Percentiles rank a stretch among this genome's conserved stretches.
phyloP scores from a whole-genome alignment of 2,329 filamentous ascomycete genomes.

The Plenodomus lindquistii region DNA sequence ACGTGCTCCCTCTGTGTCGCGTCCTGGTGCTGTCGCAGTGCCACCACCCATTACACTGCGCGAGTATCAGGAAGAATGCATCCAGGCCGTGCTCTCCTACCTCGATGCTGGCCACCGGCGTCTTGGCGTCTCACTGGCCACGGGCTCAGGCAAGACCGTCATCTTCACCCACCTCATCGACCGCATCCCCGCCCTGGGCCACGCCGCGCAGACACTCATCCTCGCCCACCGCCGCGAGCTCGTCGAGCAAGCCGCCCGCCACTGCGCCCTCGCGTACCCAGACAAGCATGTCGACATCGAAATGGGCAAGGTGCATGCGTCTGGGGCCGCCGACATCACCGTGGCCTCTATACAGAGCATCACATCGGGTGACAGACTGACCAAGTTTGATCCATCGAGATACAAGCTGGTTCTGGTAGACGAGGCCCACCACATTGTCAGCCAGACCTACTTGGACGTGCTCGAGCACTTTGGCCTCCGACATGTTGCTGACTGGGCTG shows the following conservation, averaged over 20 bases:
- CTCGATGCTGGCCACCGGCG: conserved; percentile 74
- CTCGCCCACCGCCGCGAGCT: conserved; percentile 90
- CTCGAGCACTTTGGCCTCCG: conserved; percentile 78
- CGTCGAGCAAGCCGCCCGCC: conserved; percentile 87
- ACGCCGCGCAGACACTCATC: conserved; percentile 79
- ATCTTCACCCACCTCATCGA: conserved; percentile 96
- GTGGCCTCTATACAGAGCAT: conserved; percentile 89
- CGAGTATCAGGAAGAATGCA: conserved; percentile 89
- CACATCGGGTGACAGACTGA: conserved; percentile 72
- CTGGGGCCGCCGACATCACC: conserved; percentile 86
- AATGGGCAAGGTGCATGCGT: conserved; percentile 79
- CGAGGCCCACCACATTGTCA: conserved; percentile 95
- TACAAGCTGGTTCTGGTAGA: conserved; percentile 95
- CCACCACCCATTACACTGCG: conserved; percentile 63
- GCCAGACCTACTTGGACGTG: conserved; percentile 73
- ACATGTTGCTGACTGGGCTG: conserved; percentile 47
- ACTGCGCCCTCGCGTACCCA: conserved; percentile 82
- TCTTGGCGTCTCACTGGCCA: conserved; percentile 82
- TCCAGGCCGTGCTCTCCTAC: conserved; percentile 75
- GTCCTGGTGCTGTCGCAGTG: conserved; percentile 2
- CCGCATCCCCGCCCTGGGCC: conserved; percentile 63
- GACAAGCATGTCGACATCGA: conserved; percentile 83
- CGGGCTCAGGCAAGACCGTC: conserved; percentile 88
- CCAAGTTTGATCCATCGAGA: conserved; percentile 74
- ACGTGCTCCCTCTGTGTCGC: not conserved